These are phyloP conservation scores for Candida vartiovaarae DNA, from an alignment of 805 yeast species.

Conservation along the genomic window DNA sequence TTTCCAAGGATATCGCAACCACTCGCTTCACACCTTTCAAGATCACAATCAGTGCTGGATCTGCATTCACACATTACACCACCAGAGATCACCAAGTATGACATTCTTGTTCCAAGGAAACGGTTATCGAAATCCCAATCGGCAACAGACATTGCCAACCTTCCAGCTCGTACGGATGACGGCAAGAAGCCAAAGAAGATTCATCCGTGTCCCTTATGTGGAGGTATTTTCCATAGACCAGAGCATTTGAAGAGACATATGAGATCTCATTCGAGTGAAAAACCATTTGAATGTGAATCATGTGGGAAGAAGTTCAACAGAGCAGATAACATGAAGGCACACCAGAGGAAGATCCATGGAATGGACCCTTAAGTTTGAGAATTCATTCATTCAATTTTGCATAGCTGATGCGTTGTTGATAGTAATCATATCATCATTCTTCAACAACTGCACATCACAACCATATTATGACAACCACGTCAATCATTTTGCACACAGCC, in stretches of 20 bases:
- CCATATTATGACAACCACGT: too few relatives aligned
- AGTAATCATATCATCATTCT: too few relatives aligned
- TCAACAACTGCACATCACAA: too few relatives aligned
- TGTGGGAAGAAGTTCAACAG: conserved; percentile 66
- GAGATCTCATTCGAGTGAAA: conserved; percentile 70
- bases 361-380: neutral
- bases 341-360: conserved; percentile 54
- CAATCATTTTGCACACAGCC: too few relatives aligned
- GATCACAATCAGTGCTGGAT: conserved; percentile 47
- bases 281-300: conserved; percentile 63
- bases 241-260: conserved; percentile 72
- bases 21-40: conserved; percentile 12
- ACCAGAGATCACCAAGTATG: conserved; percentile 21
- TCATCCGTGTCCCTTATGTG: conserved; percentile 61
- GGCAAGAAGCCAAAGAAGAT: conserved; percentile 33
- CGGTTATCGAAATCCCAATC: conserved; percentile 15
- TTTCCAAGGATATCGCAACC: conserved; percentile 1
- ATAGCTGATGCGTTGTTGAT: too few relatives aligned
- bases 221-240: conserved; percentile 55
- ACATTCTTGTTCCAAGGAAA: conserved; percentile 21
- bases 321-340: conserved; percentile 79
- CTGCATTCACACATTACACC: conserved; percentile 33
- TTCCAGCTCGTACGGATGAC: too few relatives aligned
- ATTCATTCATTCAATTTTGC: too few relatives aligned
- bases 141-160: conserved; percentile 8